Evolutionary conservation across 2,329 filamentous ascomycete genomes (phyloP).

Genomic region (Xylaria hypoxylon): DNA sequence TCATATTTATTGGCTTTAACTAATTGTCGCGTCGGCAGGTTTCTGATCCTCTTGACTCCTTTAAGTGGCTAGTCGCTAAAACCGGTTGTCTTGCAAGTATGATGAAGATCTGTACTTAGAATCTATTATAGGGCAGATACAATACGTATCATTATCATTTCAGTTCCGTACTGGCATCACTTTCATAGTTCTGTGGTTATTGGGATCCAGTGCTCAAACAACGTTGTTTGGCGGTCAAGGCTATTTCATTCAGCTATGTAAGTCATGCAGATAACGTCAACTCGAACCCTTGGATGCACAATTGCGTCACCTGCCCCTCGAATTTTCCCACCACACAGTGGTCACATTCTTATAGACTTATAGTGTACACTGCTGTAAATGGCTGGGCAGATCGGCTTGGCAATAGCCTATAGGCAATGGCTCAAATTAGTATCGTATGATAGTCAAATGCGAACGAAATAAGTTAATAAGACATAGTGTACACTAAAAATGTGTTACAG

Average conservation of each 20-base stretch:
- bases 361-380: not conserved
- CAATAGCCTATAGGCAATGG: slow-evolving; percentile 5
- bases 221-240: not conserved
- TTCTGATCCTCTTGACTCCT: not conserved
- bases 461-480: not conserved
- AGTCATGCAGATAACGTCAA: slow-evolving; percentile 10
- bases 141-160: not conserved
- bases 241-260: not conserved
- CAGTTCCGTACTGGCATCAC: too few species aligned
- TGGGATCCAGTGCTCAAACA: not conserved
- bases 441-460: slow-evolving; percentile 14
- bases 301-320: slow-evolving; percentile 28
- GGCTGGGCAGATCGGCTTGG: slow-evolving; percentile 6
- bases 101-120: slow-evolving; percentile 7
- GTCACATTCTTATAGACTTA: not conserved
- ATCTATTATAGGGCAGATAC: not conserved
- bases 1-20: not conserved
- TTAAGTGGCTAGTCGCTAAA: not conserved
- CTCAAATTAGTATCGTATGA: slow-evolving; percentile 7
- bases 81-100: not conserved
- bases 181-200: not conserved
- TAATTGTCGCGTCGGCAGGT: not conserved
- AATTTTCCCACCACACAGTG: not conserved
- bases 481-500: slow-evolving; percentile 2
- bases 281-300: slow-evolving; percentile 19